Base-by-base conservation (phyloP, 371 early-diverging fungal species). In the Mucor mucedo region DNA sequence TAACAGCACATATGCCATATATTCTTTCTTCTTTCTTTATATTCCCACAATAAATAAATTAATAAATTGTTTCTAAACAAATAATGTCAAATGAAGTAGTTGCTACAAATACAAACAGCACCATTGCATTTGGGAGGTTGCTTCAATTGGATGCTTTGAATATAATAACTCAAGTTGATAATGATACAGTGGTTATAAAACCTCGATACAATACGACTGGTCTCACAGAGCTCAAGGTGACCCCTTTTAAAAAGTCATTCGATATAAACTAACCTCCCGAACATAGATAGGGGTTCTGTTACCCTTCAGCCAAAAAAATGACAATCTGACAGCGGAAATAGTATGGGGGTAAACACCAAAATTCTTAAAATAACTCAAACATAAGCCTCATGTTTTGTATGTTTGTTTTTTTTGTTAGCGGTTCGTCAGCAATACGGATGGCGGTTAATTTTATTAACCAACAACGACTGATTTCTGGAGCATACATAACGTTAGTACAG, bases 381-480 rank as follows among this genome's bases (percentile, higher is more conserved):
- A n/a, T 4, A 42, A 42, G n/a, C 35, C 35, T 10, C 21, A 48
- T 48, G 29, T 48, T 28, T 21, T 21, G 21, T 21, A 21, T 21
- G 13, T 54, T 38, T n/a, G 35, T 27, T 44, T 49, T 33, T 45
- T 45, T 29, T 16, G 16, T 3, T 52, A 84, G 83, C 50, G 85
- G 83, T 13, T 75, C 82, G 7, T 84, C 83, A 0, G 85, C 85
- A 2, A 82, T 84, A 28, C 78, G 85, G 10, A 63, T 84, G 66
- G 83, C 85, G 11, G 76, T 66, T 1, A 74, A 77, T 39, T 76
- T 77, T 61, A 84, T 83, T 56, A 84, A 84, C 67, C 73, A 74
- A 32, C 66, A 72, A 47, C 63, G 63, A 4, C 13, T 80, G 39
- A 82, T 84, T 38, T 79, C 80, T 21, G 83, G 82, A 5, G 85